phyloP scores from a whole-genome alignment of 2,329 filamentous ascomycete species.

The Penicillium sp. region DNA sequence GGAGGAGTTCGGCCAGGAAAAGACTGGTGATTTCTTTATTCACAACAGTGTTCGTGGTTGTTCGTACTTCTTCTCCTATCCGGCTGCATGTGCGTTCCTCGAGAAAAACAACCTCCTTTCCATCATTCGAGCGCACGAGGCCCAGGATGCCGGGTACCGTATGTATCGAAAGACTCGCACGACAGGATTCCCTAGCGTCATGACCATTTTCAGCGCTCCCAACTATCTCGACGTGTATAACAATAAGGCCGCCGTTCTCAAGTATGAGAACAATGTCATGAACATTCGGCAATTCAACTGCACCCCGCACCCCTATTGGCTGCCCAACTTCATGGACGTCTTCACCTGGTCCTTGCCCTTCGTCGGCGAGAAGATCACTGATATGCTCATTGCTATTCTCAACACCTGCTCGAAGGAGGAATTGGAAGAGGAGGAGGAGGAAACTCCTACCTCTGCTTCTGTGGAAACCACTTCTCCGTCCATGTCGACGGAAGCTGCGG shows the following conservation, averaged over 20 bases:
- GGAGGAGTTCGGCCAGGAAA: constrained; percentile 98
- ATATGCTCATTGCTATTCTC: constrained; percentile 98
- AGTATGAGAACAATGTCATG: constrained; percentile 99
- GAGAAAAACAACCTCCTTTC: constrained; percentile 99
- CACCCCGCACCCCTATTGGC: constrained; percentile 98
- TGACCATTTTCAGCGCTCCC: constrained; percentile 99
- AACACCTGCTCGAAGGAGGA: constrained; percentile 99
- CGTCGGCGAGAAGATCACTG: constrained; percentile 97
- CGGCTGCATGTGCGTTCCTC: constrained; percentile 91
- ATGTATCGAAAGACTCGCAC: constrained; percentile 99
- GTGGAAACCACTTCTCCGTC: constrained; percentile 75
- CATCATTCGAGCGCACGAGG: constrained; percentile 95
- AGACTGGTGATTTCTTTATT: constrained; percentile 94
- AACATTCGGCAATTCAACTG: constrained; percentile 99
- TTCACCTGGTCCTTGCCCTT: constrained; percentile 99
- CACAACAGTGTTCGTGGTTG: constrained; percentile 98
- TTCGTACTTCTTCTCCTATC: constrained; percentile 99
- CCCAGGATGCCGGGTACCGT: constrained; percentile 95
- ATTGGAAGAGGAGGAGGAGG: constrained; percentile 86
- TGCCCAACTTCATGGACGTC: constrained; percentile 99
- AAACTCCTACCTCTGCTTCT: constrained; percentile 70
- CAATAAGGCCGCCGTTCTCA: constrained; percentile 98
- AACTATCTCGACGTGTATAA: constrained; percentile 99
- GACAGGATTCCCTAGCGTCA: constrained; percentile 96
- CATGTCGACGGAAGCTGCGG: constrained; percentile 64